Evolutionary conservation across 257 asterid species (phyloP).

Genomic region (Fraxinus anomala): DNA sequence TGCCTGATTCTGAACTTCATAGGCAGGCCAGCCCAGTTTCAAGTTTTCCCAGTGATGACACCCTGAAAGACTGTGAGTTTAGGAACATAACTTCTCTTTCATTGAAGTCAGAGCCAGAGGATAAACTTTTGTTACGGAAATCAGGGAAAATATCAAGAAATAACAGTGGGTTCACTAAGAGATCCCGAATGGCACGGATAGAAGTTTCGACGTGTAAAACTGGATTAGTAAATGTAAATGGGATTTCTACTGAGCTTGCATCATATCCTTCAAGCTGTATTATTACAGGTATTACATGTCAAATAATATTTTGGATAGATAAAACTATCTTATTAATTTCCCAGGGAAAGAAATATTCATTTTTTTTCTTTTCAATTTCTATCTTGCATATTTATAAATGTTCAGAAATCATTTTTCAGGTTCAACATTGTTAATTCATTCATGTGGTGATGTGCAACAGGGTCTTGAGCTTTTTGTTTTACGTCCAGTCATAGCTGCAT

Average conservation of each 20-base stretch:
- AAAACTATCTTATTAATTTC: not conserved
- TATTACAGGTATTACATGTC: slow-evolving; percentile 47
- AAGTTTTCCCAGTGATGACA: slow-evolving; percentile 34
- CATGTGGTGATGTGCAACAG: not conserved
- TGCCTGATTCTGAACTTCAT: slow-evolving; percentile 40
- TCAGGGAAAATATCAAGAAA: slow-evolving; percentile 54
- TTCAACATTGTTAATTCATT: not conserved
- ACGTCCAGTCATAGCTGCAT: not conserved
- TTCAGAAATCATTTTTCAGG: not conserved
- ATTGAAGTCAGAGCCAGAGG: slow-evolving; percentile 39
- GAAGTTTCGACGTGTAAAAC: slow-evolving; percentile 46
- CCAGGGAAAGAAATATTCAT: slow-evolving; percentile 1
- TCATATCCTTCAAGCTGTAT: slow-evolving; percentile 48
- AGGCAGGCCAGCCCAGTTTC: slow-evolving; percentile 37
- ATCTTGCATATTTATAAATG: not conserved
- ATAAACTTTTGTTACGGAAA: slow-evolving; percentile 41
- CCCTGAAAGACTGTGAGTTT: slow-evolving; percentile 34
- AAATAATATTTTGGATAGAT: slow-evolving; percentile 10
- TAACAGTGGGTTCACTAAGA: slow-evolving; percentile 53
- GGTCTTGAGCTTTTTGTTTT: not conserved
- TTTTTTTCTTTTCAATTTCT: not conserved
- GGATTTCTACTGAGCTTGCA: slow-evolving; percentile 43
- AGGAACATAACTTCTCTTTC: slow-evolving; percentile 38
- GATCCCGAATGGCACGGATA: slow-evolving; percentile 52
- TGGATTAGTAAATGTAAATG: slow-evolving; percentile 48